phyloP scores from a whole-genome alignment of 1,284 basidiomycete genomes.

The Puccinia hordei region DNA sequence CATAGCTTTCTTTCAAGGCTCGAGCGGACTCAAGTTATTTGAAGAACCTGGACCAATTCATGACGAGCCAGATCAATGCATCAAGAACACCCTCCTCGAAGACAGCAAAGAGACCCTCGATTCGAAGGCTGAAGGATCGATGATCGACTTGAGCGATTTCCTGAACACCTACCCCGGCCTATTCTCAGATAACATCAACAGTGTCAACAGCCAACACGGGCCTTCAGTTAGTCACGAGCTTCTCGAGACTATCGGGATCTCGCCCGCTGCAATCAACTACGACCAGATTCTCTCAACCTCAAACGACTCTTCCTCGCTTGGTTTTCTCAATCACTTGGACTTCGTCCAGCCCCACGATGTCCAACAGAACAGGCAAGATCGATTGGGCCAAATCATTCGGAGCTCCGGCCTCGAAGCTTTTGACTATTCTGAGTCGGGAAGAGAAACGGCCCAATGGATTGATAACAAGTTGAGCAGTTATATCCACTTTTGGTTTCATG shows the following conservation, averaged over 20 bases:
- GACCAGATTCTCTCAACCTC: not conserved
- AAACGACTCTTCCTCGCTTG: not conserved
- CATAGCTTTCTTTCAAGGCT: constrained; percentile 26
- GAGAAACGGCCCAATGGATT: constrained; percentile 19
- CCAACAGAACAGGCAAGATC: constrained; percentile 11
- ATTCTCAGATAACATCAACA: constrained; percentile 19
- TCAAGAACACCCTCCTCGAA: not conserved
- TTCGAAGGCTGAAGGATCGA: not conserved
- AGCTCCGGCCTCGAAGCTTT: constrained; percentile 33
- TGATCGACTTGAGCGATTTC: constrained; percentile 36
- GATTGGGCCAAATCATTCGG: constrained; percentile 28
- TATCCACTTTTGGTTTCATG: not conserved
- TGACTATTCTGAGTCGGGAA: constrained; percentile 9
- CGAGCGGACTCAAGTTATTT: constrained; percentile 11
- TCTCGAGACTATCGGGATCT: not conserved
- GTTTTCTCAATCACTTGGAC: not conserved
- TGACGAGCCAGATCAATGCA: constrained; percentile 8
- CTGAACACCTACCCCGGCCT: constrained; percentile 34
- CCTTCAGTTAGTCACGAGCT: not conserved
- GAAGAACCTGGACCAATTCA: constrained; percentile 6
- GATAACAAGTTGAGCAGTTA: constrained; percentile 16
- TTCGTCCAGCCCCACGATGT: not conserved
- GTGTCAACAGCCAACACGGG: not conserved
- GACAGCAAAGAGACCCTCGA: not conserved
- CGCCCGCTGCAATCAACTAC: constrained; percentile 21